Conservation (phyloP, 495 filamentous ascomycete species). For the Xylaria nigripes region DNA sequence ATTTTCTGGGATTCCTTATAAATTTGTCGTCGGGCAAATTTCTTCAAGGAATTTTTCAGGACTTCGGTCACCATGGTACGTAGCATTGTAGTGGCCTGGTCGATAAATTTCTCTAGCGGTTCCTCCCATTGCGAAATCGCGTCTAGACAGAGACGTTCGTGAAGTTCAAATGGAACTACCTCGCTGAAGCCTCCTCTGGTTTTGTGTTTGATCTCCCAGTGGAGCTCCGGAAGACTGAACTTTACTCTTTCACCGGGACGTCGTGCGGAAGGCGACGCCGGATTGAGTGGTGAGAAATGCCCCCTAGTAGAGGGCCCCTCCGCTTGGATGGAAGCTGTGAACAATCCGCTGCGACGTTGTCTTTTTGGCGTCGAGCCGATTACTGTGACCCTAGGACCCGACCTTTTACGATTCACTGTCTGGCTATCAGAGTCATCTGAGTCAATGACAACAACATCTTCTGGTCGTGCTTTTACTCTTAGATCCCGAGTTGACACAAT, state of each 20-base stretch:
- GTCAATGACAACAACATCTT: constrained; percentile 10
- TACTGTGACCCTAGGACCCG: not conserved
- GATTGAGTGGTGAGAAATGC: not conserved
- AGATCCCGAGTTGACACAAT: constrained; percentile 12
- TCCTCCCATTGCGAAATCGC: constrained; percentile 23
- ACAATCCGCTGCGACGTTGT: not conserved
- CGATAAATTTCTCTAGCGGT: constrained; percentile 22
- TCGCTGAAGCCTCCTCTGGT: constrained; percentile 30
- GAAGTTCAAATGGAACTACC: constrained; percentile 25
- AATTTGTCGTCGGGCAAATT: constrained; percentile 24
- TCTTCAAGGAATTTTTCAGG: constrained; percentile 20
- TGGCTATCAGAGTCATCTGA: constrained; percentile 9
- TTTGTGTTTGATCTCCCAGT: constrained; percentile 18
- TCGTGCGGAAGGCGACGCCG: not conserved
- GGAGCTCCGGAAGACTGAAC: constrained; percentile 24
- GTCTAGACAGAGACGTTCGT: constrained; percentile 24
- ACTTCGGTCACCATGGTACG: constrained; percentile 11
- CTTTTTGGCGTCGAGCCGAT: not conserved
- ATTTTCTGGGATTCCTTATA: constrained; percentile 23
- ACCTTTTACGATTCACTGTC: constrained; percentile 1
- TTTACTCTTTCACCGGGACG: not conserved
- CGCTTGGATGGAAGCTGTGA: not conserved
- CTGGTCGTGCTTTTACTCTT: not conserved
- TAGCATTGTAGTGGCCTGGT: constrained; percentile 17
- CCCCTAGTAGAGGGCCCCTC: not conserved